phyloP scores from a whole-genome alignment of 805 yeast species.

The Cyberlindnera americana region DNA sequence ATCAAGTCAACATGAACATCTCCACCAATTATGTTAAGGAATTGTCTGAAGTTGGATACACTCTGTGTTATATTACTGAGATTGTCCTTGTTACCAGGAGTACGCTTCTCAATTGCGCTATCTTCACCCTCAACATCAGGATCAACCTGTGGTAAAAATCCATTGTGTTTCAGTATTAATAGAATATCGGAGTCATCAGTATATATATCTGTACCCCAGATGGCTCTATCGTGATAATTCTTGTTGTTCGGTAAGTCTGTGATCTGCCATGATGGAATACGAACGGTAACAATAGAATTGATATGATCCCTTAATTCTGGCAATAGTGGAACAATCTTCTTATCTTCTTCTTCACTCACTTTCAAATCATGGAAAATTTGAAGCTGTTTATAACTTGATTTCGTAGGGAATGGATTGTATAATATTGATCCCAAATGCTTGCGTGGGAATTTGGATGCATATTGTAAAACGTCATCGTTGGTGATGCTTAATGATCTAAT shows the following conservation, averaged over 20 bases:
- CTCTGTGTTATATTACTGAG: conserved; percentile 29
- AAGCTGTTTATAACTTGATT: conserved; percentile 31
- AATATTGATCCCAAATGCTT: conserved; percentile 50
- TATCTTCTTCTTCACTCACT: conserved; percentile 3
- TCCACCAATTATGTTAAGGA: conserved; percentile 29
- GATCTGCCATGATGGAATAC: conserved; percentile 27
- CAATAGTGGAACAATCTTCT: conserved; percentile 25
- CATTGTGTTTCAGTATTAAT: conserved; percentile 70
- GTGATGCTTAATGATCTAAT: conserved; percentile 28
- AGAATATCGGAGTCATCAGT: conserved; percentile 91
- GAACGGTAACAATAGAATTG: conserved; percentile 34
- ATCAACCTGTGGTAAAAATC: conserved; percentile 45
- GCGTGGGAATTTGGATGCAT: conserved; percentile 41
- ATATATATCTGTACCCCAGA: conserved; percentile 93
- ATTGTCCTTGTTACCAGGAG: conserved; percentile 41
- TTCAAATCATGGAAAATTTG: conserved; percentile 9
- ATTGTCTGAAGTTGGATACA: conserved; percentile 25
- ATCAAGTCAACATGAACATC: conserved; percentile 33
- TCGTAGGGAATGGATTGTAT: conserved; percentile 55
- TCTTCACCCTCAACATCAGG: conserved; percentile 22
- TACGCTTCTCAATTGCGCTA: conserved; percentile 25
- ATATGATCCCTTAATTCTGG: conserved; percentile 37
- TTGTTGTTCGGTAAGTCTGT: conserved; percentile 25
- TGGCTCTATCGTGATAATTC: conserved; percentile 29
- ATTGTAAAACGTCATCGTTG: conserved; percentile 37